These are phyloP conservation scores for Ramularia endophylla DNA, from an alignment of 2,329 filamentous ascomycete species.

Conservation along the genomic window DNA sequence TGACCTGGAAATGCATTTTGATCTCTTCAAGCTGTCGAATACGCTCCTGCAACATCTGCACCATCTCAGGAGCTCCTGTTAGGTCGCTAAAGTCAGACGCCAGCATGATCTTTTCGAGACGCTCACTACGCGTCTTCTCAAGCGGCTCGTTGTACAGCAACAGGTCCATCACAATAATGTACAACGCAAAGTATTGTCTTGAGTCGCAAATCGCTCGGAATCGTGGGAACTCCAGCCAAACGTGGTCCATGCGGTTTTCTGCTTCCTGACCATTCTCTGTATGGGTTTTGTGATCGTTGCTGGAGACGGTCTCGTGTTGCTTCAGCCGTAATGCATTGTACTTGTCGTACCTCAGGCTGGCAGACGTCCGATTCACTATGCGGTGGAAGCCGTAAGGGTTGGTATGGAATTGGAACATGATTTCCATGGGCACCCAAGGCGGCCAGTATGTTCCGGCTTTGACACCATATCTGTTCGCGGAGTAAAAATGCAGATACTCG, in stretches of 20 bases:
- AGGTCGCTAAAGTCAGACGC: conserved; percentile 98
- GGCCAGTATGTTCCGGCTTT: conserved; percentile 84
- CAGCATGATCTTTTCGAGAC: conserved; percentile 96
- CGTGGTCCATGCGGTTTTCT: conserved; percentile 78
- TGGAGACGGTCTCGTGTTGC: conserved; percentile 88
- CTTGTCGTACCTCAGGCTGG: conserved; percentile 91
- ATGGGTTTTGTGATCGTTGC: conserved; percentile 45
- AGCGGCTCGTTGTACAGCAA: conserved; percentile 93
- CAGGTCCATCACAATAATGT: conserved; percentile 94
- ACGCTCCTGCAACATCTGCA: conserved; percentile 81
- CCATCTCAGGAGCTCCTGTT: conserved; percentile 86
- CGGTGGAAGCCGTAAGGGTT: conserved; percentile 98
- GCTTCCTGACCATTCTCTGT: conserved; percentile 38
- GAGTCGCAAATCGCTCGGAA: conserved; percentile 95
- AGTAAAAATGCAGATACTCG: conserved; percentile 84
- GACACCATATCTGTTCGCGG: conserved; percentile 86
- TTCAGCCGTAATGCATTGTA: conserved; percentile 96
- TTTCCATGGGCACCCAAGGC: conserved; percentile 96
- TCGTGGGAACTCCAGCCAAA: conserved; percentile 95
- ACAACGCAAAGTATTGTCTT: conserved; percentile 94
- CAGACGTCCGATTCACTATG: conserved; percentile 94
- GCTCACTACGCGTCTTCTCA: conserved; percentile 94
- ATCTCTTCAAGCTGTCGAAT: conserved; percentile 94
- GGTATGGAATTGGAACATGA: conserved; percentile 93
- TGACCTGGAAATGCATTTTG: conserved; percentile 91